Conservation (phyloP, 345 rosid genomes). For the Melaleuca alternifolia region DNA sequence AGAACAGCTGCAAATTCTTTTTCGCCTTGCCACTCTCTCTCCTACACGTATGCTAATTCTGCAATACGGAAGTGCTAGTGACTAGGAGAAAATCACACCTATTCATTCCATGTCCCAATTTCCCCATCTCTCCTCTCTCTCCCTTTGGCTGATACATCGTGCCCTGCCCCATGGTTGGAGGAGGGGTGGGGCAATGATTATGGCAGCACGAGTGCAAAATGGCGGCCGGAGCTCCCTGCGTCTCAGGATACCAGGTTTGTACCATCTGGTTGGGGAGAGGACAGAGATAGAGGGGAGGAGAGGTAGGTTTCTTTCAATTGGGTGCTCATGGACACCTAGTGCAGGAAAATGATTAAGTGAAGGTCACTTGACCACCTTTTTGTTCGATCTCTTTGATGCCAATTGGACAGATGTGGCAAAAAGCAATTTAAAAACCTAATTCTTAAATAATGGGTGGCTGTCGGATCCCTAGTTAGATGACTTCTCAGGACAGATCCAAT, state of each 20-base stretch:
- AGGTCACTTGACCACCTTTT: too few species aligned
- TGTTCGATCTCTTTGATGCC: too few species aligned
- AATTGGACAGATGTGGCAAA: too few species aligned
- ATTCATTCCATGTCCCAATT: not conserved
- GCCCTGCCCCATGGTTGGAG: not conserved
- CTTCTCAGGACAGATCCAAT: too few species aligned
- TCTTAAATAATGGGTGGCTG: not conserved
- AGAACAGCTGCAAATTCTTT: not conserved
- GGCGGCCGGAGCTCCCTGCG: not conserved
- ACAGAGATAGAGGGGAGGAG: not conserved
- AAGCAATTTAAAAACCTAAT: too few species aligned
- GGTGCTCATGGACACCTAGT: not conserved
- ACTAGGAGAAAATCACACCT: not conserved
- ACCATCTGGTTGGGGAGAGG: not conserved
- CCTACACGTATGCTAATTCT: not conserved
- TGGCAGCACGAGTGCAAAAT: not conserved
- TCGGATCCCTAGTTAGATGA: too few species aligned
- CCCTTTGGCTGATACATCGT: not conserved
- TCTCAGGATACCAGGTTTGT: not conserved
- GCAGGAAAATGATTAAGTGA: too few species aligned
- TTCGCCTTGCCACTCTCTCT: not conserved
- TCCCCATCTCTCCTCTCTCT: not conserved
- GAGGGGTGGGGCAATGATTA: not conserved
- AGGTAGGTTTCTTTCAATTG: not conserved
- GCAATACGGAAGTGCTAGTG: not conserved